These are phyloP conservation scores for Leccinum arenicola DNA, from an alignment of 768 basidiomycete species.

Conservation along the genomic window DNA sequence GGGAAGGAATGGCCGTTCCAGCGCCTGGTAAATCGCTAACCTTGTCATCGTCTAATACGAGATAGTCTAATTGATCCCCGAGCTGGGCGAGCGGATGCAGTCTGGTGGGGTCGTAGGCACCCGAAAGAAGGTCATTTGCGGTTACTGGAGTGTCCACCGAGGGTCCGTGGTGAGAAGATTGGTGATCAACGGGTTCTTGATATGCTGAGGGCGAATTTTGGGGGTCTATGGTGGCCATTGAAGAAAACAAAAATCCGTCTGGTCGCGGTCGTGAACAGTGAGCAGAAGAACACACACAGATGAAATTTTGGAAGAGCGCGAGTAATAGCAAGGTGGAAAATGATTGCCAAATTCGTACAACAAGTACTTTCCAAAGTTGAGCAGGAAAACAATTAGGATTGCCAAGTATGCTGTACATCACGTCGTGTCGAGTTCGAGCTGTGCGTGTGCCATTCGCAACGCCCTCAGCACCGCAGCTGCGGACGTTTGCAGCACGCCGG, in stretches of 20 bases:
- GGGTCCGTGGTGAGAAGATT: slow-evolving; percentile 42
- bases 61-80: slow-evolving; percentile 92
- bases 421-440: slow-evolving; percentile 1
- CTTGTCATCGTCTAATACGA: slow-evolving; percentile 96
- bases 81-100: slow-evolving; percentile 93
- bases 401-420: slow-evolving; percentile 15
- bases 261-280: slow-evolving; percentile 20
- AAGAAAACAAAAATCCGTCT: slow-evolving; percentile 7
- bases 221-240: slow-evolving; percentile 30
- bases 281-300: slow-evolving; percentile 15
- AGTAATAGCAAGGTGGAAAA: slow-evolving; percentile 19
- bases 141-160: slow-evolving; percentile 61
- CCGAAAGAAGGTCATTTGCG: slow-evolving; percentile 83
- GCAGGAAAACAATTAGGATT: slow-evolving; percentile 30
- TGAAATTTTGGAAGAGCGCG: slow-evolving; percentile 33
- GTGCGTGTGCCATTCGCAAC: slow-evolving; percentile 22
- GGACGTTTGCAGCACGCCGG: slow-evolving; percentile 18
- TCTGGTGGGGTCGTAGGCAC: slow-evolving; percentile 86
- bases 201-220: slow-evolving; percentile 35
- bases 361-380: slow-evolving; percentile 13
- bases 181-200: slow-evolving; percentile 43
- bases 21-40: slow-evolving; percentile 86
- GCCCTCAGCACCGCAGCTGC: slow-evolving; percentile 23
- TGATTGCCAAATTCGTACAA: slow-evolving; percentile 5
- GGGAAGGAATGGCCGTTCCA: slow-evolving; percentile 85